These are phyloP conservation scores for Prunus mira DNA, from an alignment of 306 rosid genomes.

Conservation along the genomic window DNA sequence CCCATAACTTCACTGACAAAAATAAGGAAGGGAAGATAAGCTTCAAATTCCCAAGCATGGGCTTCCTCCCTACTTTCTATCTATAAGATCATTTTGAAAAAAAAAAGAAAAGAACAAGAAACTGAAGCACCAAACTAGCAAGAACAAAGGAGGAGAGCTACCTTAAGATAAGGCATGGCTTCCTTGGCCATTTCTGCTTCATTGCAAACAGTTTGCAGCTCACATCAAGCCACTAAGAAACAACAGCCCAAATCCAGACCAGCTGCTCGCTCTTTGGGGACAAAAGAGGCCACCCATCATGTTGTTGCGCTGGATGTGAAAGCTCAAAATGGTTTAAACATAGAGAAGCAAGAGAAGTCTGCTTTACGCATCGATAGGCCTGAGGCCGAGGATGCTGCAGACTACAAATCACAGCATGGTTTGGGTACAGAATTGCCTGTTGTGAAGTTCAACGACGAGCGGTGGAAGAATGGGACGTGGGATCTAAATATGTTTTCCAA, in stretches of 20 bases:
- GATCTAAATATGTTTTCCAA: slow-evolving; percentile 43
- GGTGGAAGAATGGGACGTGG: slow-evolving; percentile 54
- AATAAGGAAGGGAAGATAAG: slow-evolving; percentile 20
- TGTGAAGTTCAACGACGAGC: slow-evolving; percentile 20
- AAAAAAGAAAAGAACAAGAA: background rate
- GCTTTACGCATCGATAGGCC: background rate
- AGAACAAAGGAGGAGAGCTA: background rate
- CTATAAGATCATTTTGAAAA: background rate
- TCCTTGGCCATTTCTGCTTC: slow-evolving; percentile 40
- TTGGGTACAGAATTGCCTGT: background rate
- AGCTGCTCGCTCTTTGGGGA: slow-evolving; percentile 9
- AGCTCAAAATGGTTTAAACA: slow-evolving; percentile 5
- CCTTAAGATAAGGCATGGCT: slow-evolving; percentile 29
- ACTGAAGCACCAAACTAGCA: background rate
- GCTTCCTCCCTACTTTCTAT: slow-evolving; percentile 18
- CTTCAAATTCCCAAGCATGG: slow-evolving; percentile 17
- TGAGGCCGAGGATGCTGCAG: slow-evolving; percentile 3
- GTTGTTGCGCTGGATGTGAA: slow-evolving; percentile 13
- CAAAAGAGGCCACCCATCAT: slow-evolving; percentile 8
- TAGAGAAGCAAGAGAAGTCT: slow-evolving; percentile 6
- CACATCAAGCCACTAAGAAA: slow-evolving; percentile 30
- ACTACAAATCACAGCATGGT: background rate
- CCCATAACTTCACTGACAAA: slow-evolving; percentile 29
- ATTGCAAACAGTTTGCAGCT: slow-evolving; percentile 24
- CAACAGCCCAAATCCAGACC: slow-evolving; percentile 19